These are phyloP conservation scores for Acanthamoeba quina DNA, from an alignment of 208 protist genomes.

Conservation along the genomic window DNA sequence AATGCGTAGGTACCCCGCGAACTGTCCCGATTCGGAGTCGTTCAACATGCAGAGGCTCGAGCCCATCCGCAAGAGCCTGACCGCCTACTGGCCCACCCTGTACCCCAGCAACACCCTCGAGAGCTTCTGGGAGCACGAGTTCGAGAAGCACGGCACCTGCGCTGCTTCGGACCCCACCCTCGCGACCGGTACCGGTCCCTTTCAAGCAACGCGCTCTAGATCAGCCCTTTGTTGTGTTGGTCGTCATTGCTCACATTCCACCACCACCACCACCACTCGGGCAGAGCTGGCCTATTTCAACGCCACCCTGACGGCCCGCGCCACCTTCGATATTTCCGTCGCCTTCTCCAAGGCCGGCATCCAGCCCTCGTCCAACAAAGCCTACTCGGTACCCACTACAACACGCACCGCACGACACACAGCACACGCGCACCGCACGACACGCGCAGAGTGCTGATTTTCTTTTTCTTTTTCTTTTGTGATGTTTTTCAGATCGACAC, in stretches of 20 bases:
- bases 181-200: not conserved
- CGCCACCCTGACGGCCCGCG: slow-evolving; percentile 7
- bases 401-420: not conserved
- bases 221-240: not conserved
- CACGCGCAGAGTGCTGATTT: not conserved
- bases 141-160: slow-evolving; percentile 71
- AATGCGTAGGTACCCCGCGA: not conserved
- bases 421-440: not conserved
- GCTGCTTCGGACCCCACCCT: slow-evolving; percentile 18
- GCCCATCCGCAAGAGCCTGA: slow-evolving; percentile 52
- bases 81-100: slow-evolving; percentile 66
- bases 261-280: not conserved
- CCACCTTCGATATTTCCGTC: slow-evolving; percentile 12
- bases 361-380: not conserved
- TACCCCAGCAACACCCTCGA: slow-evolving; percentile 46
- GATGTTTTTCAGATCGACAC: not conserved
- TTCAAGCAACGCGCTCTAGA: not conserved
- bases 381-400: slow-evolving; percentile 31
- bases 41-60: slow-evolving; percentile 46
- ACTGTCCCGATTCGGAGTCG: slow-evolving; percentile 46
- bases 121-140: slow-evolving; percentile 75
- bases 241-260: not conserved
- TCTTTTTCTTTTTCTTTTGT: not conserved
- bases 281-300: slow-evolving; percentile 72
- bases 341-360: slow-evolving; percentile 50